Evolutionary conservation across 768 basidiomycete species (phyloP), one percentile per base, ranked within the genome.

Genomic region (Mycena leptocephala): DNA sequence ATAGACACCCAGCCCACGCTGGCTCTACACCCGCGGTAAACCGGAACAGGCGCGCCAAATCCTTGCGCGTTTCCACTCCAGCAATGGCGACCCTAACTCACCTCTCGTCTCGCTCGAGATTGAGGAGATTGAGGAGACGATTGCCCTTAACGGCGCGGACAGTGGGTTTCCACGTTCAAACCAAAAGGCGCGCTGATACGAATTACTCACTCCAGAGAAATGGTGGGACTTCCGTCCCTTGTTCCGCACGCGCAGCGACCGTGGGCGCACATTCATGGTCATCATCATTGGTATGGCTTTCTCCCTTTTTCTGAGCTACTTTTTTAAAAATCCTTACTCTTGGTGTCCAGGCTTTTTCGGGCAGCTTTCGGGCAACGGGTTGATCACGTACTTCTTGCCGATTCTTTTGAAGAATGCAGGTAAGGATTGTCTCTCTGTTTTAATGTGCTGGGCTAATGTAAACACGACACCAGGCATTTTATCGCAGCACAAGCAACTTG

Each of bases 161-260:
- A 89, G 88, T 90, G 70, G 51, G 87, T 82, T 26, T 39, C 20
- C 24, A 26, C n/a, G 1, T 51, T 20, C 0, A 26, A 0, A 28
- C n/a, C 9, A 11, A n/a, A 16, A 6, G 7, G 18, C 41, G n/a
- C 26, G 48, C 18, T 41, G 39, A 28, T 63, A 14, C 33, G 6
- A 8, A 35, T 61, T 46, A 37, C 28, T 33, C 30, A 20, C 14
- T 46, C 5, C 68, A 88, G 89, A 89, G 75, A 81, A 81, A 37
- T 91, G 87, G 86, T 92, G 90, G 90, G 90, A 91, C 79, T 91
- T 90, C 84, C 82, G 89, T 48, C 86, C 88, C 14, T 80, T 91
- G 28, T 91, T 92, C 83, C 85, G 82, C 51, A 89, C 86, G 41
- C 82, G 83, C 10, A 87, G 86, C 11, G 87, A 88, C 80, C 83